Percentiles rank a stretch among this genome's conserved stretches.
phyloP scores from a whole-genome alignment of 23 red algal species.

The Cyanidioschyzon merolae region DNA sequence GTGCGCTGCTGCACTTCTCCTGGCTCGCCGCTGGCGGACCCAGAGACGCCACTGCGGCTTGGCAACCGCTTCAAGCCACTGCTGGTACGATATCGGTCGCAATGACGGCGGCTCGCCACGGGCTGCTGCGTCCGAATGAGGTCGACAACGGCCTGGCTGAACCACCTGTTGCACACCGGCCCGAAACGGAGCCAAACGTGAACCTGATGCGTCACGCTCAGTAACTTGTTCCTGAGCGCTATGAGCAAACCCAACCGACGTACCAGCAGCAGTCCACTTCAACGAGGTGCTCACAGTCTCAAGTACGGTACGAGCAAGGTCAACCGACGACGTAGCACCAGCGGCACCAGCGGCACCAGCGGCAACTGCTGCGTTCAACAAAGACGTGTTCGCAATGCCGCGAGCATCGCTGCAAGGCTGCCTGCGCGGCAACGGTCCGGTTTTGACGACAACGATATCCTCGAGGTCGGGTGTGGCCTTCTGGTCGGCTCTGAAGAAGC shows the following conservation, averaged over 20 bases:
- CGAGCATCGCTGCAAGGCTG: too few relatives aligned
- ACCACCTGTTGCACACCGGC: too few relatives aligned
- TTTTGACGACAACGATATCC: background rate
- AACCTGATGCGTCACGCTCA: background rate
- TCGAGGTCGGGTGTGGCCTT: background rate
- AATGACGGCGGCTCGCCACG: background rate
- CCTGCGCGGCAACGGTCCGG: too few relatives aligned
- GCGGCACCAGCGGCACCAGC: background rate
- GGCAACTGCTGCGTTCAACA: too few relatives aligned
- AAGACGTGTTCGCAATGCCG: too few relatives aligned
- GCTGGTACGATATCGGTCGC: background rate
- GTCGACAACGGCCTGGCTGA: too few relatives aligned
- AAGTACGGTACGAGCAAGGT: background rate
- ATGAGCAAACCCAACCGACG: too few relatives aligned
- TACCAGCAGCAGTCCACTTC: too few relatives aligned
- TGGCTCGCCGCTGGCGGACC: background rate
- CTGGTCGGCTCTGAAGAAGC: conserved; percentile 33
- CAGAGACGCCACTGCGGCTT: background rate
- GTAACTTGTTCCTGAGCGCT: background rate
- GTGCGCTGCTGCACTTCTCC: background rate
- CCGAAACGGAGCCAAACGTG: too few relatives aligned
- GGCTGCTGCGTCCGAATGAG: too few relatives aligned
- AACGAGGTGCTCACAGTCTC: background rate
- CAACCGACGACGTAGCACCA: background rate
- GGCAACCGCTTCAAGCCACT: background rate